A percentile compares a stretch with the other conserved stretches of the same genome.
phyloP scores from a whole-genome alignment of 495 filamentous ascomycete species.

The Neurospora cerealis region DNA sequence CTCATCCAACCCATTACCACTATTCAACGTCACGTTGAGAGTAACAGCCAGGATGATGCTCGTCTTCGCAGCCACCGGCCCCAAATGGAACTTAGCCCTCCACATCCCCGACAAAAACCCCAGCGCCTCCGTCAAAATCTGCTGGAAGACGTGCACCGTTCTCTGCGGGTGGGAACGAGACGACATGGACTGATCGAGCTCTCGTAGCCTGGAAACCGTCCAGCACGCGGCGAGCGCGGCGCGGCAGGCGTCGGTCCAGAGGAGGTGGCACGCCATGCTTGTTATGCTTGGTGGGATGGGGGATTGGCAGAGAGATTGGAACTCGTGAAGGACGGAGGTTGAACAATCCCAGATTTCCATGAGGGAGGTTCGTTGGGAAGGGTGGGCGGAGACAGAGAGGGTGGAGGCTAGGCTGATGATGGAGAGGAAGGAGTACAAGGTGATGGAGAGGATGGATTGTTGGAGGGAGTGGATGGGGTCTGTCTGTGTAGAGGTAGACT shows the following conservation, averaged over 20 bases:
- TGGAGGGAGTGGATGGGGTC: conserved; percentile 10
- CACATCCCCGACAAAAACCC: neutral
- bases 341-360: conserved; percentile 13
- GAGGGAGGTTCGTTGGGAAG: conserved; percentile 3
- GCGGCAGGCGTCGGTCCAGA: conserved; percentile 11
- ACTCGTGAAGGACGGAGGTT: conserved; percentile 11
- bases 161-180: conserved; percentile 5
- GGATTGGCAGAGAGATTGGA: conserved; percentile 6
- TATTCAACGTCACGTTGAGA: neutral
- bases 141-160: conserved; percentile 4
- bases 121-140: conserved; percentile 2
- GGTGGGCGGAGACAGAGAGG: neutral
- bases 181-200: neutral
- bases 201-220: conserved; percentile 2
- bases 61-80: conserved; percentile 4
- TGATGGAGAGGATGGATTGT: conserved; percentile 5
- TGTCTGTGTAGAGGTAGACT: too few species aligned
- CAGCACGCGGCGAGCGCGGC: conserved; percentile 7
- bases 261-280: conserved; percentile 6
- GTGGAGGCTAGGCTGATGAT: conserved; percentile 1
- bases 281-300: neutral
- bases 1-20: too few species aligned
- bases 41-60: conserved; percentile 4
- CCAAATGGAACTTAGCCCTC: conserved; percentile 6
- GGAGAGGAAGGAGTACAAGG: conserved; percentile 8